These are phyloP conservation scores for Tuber indicum DNA, from an alignment of 495 filamentous ascomycete genomes.

Conservation along the genomic window DNA sequence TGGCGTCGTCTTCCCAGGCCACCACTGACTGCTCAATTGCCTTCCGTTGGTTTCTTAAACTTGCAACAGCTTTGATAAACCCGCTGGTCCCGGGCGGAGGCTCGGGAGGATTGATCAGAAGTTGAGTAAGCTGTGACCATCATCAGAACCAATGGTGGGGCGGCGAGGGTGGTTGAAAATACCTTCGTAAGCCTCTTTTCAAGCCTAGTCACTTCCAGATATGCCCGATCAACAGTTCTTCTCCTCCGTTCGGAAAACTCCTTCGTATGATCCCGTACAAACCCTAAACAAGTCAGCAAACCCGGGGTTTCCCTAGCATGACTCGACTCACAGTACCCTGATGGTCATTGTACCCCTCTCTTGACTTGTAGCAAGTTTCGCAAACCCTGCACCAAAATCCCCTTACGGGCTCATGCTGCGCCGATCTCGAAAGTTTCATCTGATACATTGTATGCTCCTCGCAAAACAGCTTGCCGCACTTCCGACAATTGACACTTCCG, in stretches of 20 bases:
- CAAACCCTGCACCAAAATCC: slow-evolving; percentile 93
- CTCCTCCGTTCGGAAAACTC: slow-evolving; percentile 62
- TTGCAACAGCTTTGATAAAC: slow-evolving; percentile 54
- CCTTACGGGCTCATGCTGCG: slow-evolving; percentile 82
- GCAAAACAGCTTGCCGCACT: slow-evolving; percentile 89
- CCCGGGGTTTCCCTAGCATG: slow-evolving; percentile 14
- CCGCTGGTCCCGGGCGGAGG: slow-evolving; percentile 45
- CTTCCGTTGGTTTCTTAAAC: slow-evolving; percentile 63
- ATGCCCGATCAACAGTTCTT: slow-evolving; percentile 71
- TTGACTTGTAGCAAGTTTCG: slow-evolving; percentile 94
- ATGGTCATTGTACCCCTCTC: slow-evolving; percentile 92
- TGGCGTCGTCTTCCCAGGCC: slow-evolving; percentile 87
- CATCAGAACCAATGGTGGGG: background rate
- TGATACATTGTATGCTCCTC: slow-evolving; percentile 99
- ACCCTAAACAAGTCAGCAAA: slow-evolving; percentile 36
- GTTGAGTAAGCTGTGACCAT: slow-evolving; percentile 59
- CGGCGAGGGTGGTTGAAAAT: background rate
- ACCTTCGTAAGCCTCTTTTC: slow-evolving; percentile 77
- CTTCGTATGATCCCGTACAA: slow-evolving; percentile 61
- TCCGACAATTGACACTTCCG: slow-evolving; percentile 83
- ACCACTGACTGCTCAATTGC: slow-evolving; percentile 83
- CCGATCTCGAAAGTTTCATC: slow-evolving; percentile 90
- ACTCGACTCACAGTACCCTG: slow-evolving; percentile 47
- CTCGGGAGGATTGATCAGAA: slow-evolving; percentile 64
- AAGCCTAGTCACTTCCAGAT: slow-evolving; percentile 76